phyloP scores from a whole-genome alignment of 345 rosid genomes.

The Acer saccharum region DNA sequence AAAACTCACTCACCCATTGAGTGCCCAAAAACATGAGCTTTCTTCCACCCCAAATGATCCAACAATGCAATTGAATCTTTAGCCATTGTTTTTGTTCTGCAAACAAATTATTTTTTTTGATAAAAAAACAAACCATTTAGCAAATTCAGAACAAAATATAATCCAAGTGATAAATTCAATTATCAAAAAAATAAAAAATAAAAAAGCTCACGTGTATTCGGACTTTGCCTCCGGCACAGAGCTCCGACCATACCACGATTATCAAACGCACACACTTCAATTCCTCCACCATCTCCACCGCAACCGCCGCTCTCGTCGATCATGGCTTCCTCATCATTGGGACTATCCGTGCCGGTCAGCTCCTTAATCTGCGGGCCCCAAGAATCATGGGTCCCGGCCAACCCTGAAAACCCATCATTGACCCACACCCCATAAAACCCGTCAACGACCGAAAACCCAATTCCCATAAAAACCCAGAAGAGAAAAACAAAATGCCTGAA shows the following conservation, averaged over 20 bases:
- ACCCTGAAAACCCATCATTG: constrained; percentile 50
- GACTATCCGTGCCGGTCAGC: constrained; percentile 53
- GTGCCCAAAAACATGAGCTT: constrained; percentile 86
- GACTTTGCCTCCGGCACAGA: constrained; percentile 67
- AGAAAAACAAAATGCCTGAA: neutral
- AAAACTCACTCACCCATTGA: constrained; percentile 74
- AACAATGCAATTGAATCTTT: constrained; percentile 76
- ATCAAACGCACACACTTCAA: constrained; percentile 90
- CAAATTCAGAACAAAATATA: neutral
- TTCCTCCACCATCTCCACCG: constrained; percentile 22
- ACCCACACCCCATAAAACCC: neutral
- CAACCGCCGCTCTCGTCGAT: constrained; percentile 20
- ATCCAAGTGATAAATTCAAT: neutral
- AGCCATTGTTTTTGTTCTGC: constrained; percentile 89
- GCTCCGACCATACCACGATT: constrained; percentile 96
- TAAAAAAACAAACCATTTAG: neutral
- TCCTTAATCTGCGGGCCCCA: constrained; percentile 91
- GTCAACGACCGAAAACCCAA: neutral
- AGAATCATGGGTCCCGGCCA: constrained; percentile 90
- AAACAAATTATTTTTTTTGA: neutral
- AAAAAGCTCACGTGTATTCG: constrained; percentile 69
- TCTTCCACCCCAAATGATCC: constrained; percentile 92
- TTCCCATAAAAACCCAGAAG: neutral
- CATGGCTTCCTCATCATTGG: constrained; percentile 50
- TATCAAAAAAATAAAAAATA: no score